Base-by-base conservation (phyloP, 2,329 filamentous ascomycete species). In the Aspergillus sergii region DNA sequence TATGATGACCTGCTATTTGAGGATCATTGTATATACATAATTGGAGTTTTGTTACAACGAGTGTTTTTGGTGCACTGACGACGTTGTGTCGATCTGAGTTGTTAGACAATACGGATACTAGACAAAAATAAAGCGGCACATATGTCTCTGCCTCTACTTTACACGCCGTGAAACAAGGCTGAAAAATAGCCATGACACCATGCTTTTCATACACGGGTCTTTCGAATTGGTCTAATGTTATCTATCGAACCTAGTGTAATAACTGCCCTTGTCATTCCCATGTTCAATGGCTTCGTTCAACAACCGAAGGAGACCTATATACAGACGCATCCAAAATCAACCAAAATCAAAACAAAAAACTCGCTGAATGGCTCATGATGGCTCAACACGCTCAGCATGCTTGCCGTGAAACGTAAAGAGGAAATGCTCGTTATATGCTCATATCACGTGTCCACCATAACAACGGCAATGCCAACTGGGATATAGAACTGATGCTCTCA, bases 371-470 rank as follows among this genome's bases (percentile, higher is more conserved):
- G 16, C 50, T 36, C 50, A 53, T 32, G 21, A 32, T 32, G 50
- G 50, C 50, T 53, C 10, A 36, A 54, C 51, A 54, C 32, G 51
- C 51, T 55, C 51, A 55, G 39, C 51, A 55, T 55, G 51, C 32
- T 55, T 39, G 51, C 32, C 51, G 34, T 55, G 28, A 41, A 53
- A 63, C 39, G 28, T 26, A 51, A 46, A 50, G 23, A 36, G 53
- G 50, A 59, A 59, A 43, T 59, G 51, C 48, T 53, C 55, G 61
- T 63, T 50, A 63, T 46, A 60, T 57, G 57, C 43, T 59, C 55
- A 45, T 60, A 61, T 61, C 55, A 48, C 50, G 56, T 64, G 55
- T 54, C 55, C 57, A 16, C 57, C 58, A 36, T 41, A 39, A 34
- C 39, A 32, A 41, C 32, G 26, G 32, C 46, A 54, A 60, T 50